A percentile compares a stretch with the other conserved stretches of the same genome.
Conservation (phyloP, 495 filamentous ascomycete species). For the Hypomontagnella monticulosa region DNA sequence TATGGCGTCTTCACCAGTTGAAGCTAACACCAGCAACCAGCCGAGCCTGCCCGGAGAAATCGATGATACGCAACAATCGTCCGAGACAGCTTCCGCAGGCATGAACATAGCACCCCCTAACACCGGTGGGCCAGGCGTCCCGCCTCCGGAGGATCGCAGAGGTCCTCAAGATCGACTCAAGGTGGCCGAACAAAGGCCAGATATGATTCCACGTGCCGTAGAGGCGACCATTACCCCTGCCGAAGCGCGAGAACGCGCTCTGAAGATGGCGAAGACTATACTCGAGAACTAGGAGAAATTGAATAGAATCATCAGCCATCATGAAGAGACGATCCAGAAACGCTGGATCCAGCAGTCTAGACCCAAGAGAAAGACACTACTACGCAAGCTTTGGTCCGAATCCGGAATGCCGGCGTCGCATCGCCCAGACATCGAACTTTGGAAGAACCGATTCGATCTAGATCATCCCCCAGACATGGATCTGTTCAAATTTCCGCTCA, state of each 20-base stretch:
- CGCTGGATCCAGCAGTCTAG: constrained; percentile 27
- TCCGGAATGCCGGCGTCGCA: constrained; percentile 15
- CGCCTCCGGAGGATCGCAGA: too few species aligned
- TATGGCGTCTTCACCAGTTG: neutral
- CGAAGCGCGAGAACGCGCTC: neutral
- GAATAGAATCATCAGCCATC: neutral
- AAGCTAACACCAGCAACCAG: too few species aligned
- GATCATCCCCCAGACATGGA: neutral
- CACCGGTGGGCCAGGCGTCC: neutral
- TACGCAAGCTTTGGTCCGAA: constrained; percentile 12
- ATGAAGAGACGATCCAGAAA: constrained; percentile 18
- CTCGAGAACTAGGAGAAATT: constrained; percentile 16
- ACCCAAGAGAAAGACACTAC: constrained; percentile 18
- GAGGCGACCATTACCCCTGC: neutral
- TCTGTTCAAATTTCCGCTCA: constrained; percentile 50
- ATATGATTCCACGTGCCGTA: too few species aligned
- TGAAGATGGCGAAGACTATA: neutral
- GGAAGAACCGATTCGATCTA: neutral
- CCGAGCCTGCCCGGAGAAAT: neutral
- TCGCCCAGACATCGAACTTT: constrained; percentile 28
- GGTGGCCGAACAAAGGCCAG: too few species aligned
- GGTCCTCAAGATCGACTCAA: too few species aligned
- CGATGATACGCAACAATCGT: neutral
- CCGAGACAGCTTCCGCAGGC: neutral
- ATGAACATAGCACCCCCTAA: neutral